Conservation (phyloP, 2,329 filamentous ascomycete genomes). For the Colletotrichum echinochloae region DNA sequence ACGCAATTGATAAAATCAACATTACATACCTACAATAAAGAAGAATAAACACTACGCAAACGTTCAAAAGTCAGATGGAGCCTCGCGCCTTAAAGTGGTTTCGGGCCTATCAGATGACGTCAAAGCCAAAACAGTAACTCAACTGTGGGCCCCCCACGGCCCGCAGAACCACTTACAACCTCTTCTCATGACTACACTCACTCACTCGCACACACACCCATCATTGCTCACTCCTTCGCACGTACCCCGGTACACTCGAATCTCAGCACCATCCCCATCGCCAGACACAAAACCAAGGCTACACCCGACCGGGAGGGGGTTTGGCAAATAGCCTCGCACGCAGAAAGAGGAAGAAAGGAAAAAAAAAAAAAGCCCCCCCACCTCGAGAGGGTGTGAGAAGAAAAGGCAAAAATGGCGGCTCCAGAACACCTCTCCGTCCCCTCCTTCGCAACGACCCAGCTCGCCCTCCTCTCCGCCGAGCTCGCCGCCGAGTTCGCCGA, state of each 20-base stretch:
- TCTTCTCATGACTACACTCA: conserved; percentile 7
- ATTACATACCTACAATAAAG: not conserved
- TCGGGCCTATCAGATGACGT: conserved; percentile 39
- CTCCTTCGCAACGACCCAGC: conserved; percentile 77
- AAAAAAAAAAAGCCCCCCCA: not conserved
- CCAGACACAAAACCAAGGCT: not conserved
- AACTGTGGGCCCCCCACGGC: conserved; percentile 12
- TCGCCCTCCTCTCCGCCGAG: conserved; percentile 77
- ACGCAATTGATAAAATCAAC: not conserved
- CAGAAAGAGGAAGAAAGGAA: not conserved
- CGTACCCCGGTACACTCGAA: not conserved
- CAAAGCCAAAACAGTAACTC: conserved; percentile 17
- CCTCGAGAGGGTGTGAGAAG: not conserved
- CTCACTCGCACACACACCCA: not conserved
- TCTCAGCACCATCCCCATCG: not conserved
- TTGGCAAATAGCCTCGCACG: too few relatives aligned
- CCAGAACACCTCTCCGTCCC: conserved; percentile 68
- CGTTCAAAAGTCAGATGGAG: not conserved
- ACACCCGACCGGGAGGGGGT: too few relatives aligned
- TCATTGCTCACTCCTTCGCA: not conserved
- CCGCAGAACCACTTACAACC: conserved; percentile 15
- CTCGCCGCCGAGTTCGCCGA: conserved; percentile 79
- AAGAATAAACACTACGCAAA: not conserved
- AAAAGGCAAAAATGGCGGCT: conserved; percentile 49
- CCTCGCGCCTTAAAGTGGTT: not conserved